Conservation (phyloP, 257 asterid genomes). For the Nemophila menziesii region DNA sequence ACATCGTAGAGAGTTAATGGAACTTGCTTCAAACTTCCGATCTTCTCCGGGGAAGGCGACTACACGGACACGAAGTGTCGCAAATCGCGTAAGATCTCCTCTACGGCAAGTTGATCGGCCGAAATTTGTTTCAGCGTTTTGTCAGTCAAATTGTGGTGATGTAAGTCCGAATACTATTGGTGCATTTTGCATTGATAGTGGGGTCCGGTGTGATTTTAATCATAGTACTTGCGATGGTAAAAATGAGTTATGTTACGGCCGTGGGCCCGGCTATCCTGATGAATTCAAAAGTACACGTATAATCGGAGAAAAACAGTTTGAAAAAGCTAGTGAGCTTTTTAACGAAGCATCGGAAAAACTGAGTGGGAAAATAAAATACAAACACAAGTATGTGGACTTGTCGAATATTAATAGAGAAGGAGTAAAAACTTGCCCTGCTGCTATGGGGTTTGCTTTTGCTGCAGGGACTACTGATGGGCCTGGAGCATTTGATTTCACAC, state of each 20-base stretch:
- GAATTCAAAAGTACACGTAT: constrained; percentile 93
- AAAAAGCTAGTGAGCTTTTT: constrained; percentile 72
- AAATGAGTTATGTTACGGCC: constrained; percentile 50
- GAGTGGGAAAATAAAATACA: constrained; percentile 64
- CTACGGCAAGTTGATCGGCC: constrained; percentile 31
- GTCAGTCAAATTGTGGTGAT: constrained; percentile 62
- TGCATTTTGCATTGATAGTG: constrained; percentile 49
- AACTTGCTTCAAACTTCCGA: constrained; percentile 71
- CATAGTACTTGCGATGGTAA: constrained; percentile 52
- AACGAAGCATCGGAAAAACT: constrained; percentile 55
- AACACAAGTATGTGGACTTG: constrained; percentile 67
- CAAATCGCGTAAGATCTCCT: not conserved
- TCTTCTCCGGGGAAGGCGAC: constrained; percentile 57
- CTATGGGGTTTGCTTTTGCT: constrained; percentile 99
- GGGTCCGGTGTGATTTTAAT: constrained; percentile 50
- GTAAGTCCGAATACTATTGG: constrained; percentile 55
- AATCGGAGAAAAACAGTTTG: constrained; percentile 83
- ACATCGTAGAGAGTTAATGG: constrained; percentile 71
- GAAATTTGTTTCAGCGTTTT: constrained; percentile 47
- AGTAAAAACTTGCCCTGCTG: constrained; percentile 89
- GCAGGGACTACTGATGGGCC: constrained; percentile 99
- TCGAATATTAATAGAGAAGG: constrained; percentile 53
- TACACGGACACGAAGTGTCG: constrained; percentile 13
- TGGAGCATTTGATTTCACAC: constrained; percentile 96
- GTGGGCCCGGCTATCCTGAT: constrained; percentile 76